These are phyloP conservation scores for Kluyveromyces siamensis DNA, from an alignment of 805 yeast genomes.

Conservation along the genomic window DNA sequence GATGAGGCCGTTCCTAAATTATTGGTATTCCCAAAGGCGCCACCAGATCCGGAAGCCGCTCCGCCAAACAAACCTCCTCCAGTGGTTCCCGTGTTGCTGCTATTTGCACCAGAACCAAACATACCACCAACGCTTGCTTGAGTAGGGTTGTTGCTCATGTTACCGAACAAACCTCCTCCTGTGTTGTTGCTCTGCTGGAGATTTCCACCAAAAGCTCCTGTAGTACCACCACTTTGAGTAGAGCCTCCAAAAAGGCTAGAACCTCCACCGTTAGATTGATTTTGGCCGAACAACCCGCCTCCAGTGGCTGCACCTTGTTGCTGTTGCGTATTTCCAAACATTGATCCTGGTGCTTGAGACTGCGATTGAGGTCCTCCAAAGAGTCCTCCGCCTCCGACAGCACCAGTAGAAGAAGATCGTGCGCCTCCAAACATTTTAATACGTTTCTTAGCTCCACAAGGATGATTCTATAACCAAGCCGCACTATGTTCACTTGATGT, in stretches of 20 bases:
- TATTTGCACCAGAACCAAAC: background rate
- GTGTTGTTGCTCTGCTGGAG: background rate
- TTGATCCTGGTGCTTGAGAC: conserved; percentile 1
- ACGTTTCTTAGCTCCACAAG: background rate
- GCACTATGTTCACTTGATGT: too few species aligned
- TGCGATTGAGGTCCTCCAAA: conserved; percentile 3
- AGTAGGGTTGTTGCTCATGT: background rate
- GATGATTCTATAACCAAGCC: too few species aligned
- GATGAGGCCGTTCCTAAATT: conserved; percentile 14
- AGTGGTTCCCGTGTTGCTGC: background rate
- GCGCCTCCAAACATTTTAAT: background rate
- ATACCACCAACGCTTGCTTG: too few species aligned
- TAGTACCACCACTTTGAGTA: background rate
- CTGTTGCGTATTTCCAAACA: conserved; percentile 20
- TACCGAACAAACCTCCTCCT: background rate
- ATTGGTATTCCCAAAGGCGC: conserved; percentile 9
- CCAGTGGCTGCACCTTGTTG: background rate
- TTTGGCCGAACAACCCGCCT: background rate
- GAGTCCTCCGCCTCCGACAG: conserved; percentile 2
- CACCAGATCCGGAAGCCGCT: background rate
- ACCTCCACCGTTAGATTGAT: background rate
- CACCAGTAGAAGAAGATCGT: conserved; percentile 1
- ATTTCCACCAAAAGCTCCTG: background rate
- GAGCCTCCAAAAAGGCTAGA: background rate
- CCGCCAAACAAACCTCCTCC: background rate